Evolutionary conservation across 2,329 filamentous ascomycete species (phyloP), one percentile per base, ranked within the genome.

Genomic region (Westerdykella aurantiaca): DNA sequence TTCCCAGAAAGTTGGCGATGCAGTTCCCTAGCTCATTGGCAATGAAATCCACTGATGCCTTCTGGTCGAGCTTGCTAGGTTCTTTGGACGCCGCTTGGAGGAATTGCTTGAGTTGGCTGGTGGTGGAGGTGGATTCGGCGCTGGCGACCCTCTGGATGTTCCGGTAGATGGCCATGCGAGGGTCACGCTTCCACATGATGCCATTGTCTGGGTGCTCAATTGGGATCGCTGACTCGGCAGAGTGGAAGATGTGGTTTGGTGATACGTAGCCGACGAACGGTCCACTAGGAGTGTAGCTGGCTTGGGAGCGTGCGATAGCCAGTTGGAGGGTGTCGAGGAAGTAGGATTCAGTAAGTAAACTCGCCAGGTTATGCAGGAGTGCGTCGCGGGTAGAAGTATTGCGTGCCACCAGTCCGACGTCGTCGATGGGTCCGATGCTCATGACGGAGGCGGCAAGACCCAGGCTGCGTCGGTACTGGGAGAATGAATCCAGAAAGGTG

Each of bases 401-500:
- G 14, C 34, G 22, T 12, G 39, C 34, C 4, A 43, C 44, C 10
- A 42, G 25, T 7, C 44, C 44, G 16, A 39, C 38, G 22, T 43
- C 44, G n/a, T 39, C 31, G 25, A 46, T 46, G 25, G 35, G 17
- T 18, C 44, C 44, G 21, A 46, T 39, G 17, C 31, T 43, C 12
- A 46, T 38, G 33, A 42, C 41, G 9, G 34, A 21, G 18, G 16
- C 41, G 31, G 34, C 1, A 13, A 44, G 42, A 6, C 45, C 45
- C 17, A 47, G 41, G 12, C 12, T 17, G 13, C n/a, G 5, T 5
- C 45, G 37, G 21, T 38, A 42, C 11, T 17, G 23, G 9, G 46
- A 37, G 11, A 48, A 29, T 6, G 46, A 31, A 21, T 48, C 43
- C 18, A 41, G 38, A 37, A 50, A 65, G 1, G 46, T 42, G 25